phyloP scores from a whole-genome alignment of 1,284 basidiomycete species.

The Trichosporon faecale region DNA sequence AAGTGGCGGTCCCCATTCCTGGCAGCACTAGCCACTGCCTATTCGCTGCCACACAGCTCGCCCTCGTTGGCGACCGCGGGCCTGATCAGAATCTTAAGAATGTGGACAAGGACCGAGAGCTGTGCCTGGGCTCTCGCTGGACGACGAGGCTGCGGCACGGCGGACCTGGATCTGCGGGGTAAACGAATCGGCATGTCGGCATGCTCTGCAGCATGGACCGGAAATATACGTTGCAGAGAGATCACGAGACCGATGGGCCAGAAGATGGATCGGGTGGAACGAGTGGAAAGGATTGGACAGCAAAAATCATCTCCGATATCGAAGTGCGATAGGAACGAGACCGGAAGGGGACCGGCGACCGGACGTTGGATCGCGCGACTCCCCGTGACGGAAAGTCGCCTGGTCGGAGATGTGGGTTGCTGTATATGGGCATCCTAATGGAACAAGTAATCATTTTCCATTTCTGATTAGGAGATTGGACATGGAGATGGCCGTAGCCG shows the following conservation, averaged over 20 bases:
- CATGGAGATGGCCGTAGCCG: neutral
- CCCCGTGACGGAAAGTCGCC: slow-evolving; percentile 4
- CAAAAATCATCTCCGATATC: neutral
- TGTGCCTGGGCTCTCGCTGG: neutral
- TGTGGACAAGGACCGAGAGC: neutral
- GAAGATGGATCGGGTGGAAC: neutral
- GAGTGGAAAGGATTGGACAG: slow-evolving; percentile 7
- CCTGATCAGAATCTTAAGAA: neutral
- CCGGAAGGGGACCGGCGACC: neutral
- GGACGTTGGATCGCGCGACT: neutral
- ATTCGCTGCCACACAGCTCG: neutral
- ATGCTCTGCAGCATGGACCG: neutral
- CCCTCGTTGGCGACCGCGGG: neutral
- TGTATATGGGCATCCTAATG: neutral
- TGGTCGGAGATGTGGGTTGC: neutral
- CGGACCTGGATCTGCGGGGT: neutral
- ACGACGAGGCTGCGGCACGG: neutral
- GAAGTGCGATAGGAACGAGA: neutral
- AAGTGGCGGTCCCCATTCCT: neutral
- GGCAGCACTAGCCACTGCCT: neutral
- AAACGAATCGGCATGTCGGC: neutral
- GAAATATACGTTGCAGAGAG: neutral
- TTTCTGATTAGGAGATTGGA: slow-evolving; percentile 8
- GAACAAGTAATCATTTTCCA: neutral
- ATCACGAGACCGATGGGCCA: neutral